Evolutionary conservation across 2,329 filamentous ascomycete species (phyloP).

Genomic region (Penicillium frequentans): DNA sequence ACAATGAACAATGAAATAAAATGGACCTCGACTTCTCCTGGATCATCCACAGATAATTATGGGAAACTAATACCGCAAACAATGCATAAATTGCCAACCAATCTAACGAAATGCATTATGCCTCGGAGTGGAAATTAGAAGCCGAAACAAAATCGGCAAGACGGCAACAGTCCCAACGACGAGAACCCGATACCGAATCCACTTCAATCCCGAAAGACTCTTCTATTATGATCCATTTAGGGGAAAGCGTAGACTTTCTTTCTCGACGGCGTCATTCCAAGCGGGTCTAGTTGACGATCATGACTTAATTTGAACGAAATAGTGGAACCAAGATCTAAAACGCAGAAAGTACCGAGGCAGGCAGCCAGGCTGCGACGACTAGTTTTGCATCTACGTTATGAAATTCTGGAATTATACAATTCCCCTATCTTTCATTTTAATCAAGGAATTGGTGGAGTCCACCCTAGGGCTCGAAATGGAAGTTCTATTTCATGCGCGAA

Average conservation of each 20-base stretch:
- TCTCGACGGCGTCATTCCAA: neutral
- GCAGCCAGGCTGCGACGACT: neutral
- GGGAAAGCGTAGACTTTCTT: neutral
- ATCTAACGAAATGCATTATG: neutral
- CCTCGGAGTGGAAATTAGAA: neutral
- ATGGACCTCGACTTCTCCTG: neutral
- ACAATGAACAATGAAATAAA: neutral
- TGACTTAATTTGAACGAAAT: neutral
- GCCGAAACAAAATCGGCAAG: neutral
- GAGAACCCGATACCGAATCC: constrained; percentile 7
- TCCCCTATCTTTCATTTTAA: neutral
- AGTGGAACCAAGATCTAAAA: neutral
- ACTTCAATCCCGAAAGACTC: constrained; percentile 5
- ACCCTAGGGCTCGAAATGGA: neutral
- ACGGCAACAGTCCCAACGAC: neutral
- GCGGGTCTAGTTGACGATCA: neutral
- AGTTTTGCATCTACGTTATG: too few species aligned
- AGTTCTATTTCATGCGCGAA: neutral
- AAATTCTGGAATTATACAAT: neutral
- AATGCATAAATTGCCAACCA: neutral
- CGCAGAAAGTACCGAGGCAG: neutral
- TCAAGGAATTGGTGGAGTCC: neutral
- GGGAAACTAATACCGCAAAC: neutral
- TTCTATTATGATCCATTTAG: neutral
- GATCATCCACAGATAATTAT: neutral